Conservation (phyloP, 345 rosid genomes). For the Eucalyptus lansdowneana region DNA sequence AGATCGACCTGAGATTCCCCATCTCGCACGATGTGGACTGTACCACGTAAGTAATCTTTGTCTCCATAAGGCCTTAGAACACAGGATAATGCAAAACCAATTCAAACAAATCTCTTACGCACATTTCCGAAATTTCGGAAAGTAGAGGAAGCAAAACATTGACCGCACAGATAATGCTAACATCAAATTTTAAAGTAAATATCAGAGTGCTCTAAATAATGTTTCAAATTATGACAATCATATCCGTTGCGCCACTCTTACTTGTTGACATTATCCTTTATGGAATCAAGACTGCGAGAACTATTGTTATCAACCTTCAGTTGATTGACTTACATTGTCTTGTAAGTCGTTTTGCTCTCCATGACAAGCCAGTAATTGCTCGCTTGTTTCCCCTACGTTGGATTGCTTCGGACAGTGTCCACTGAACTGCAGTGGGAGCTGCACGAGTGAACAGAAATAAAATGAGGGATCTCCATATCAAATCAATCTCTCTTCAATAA, state of each 20-base stretch:
- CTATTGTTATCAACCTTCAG: background rate
- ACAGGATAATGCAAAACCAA: too few relatives aligned
- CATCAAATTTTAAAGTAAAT: too few relatives aligned
- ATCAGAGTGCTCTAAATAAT: too few relatives aligned
- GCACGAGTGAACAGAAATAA: background rate
- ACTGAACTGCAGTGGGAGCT: background rate
- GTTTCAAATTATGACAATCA: background rate
- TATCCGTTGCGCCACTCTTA: background rate
- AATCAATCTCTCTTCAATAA: background rate
- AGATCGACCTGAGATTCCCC: too few relatives aligned
- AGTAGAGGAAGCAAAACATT: too few relatives aligned
- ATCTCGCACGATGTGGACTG: too few relatives aligned
- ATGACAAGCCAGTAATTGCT: background rate
- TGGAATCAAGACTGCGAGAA: background rate
- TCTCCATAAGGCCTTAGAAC: too few relatives aligned
- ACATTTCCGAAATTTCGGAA: too few relatives aligned
- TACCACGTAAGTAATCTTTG: too few relatives aligned
- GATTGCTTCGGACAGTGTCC: background rate
- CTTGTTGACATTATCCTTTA: background rate
- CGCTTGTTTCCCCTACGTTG: background rate
- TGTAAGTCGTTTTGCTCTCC: rapidly evolving
- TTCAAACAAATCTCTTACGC: too few relatives aligned
- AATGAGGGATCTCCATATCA: background rate
- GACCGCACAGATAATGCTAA: too few relatives aligned
- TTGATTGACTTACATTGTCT: background rate